phyloP scores from a whole-genome alignment of 768 basidiomycete genomes.

The Leucosporidium yakuticum region DNA sequence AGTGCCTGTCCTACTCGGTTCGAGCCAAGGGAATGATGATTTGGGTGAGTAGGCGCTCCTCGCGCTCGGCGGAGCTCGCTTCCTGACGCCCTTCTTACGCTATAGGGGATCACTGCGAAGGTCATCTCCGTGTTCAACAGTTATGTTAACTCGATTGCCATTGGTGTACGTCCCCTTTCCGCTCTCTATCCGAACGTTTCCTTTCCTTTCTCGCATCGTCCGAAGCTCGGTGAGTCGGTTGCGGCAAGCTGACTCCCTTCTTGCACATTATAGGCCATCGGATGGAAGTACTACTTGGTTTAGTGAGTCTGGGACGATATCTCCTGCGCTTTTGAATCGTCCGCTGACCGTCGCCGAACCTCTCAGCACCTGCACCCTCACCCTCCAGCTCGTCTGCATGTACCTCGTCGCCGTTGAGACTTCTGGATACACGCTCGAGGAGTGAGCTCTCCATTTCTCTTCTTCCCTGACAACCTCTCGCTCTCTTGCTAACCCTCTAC shows the following conservation, averaged over 20 bases:
- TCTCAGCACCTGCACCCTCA: background rate
- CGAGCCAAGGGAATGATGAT: slow-evolving; percentile 41
- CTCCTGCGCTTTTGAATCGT: too few species aligned
- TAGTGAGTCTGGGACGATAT: too few species aligned
- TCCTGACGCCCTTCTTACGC: too few species aligned
- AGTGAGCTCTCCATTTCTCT: background rate
- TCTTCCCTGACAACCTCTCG: background rate
- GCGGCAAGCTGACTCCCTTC: too few species aligned
- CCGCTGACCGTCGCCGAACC: background rate
- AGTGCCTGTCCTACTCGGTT: slow-evolving; percentile 45
- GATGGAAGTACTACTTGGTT: too few species aligned
- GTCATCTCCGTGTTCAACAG: slow-evolving; percentile 7
- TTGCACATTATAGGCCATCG: too few species aligned
- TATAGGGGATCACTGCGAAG: slow-evolving; percentile 7
- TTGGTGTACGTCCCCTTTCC: background rate
- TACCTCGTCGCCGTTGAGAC: slow-evolving; percentile 27
- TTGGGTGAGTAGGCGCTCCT: background rate
- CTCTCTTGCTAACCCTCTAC: background rate
- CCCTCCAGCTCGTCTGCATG: background rate
- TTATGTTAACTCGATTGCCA: slow-evolving; percentile 10
- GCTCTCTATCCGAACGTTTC: too few species aligned
- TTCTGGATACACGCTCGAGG: slow-evolving; percentile 16
- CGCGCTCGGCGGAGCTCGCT: too few species aligned
- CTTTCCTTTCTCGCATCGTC: too few species aligned
- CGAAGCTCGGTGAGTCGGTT: too few species aligned